Conservation (phyloP, 1,284 basidiomycete genomes). For the Melampsora occidentalis region DNA sequence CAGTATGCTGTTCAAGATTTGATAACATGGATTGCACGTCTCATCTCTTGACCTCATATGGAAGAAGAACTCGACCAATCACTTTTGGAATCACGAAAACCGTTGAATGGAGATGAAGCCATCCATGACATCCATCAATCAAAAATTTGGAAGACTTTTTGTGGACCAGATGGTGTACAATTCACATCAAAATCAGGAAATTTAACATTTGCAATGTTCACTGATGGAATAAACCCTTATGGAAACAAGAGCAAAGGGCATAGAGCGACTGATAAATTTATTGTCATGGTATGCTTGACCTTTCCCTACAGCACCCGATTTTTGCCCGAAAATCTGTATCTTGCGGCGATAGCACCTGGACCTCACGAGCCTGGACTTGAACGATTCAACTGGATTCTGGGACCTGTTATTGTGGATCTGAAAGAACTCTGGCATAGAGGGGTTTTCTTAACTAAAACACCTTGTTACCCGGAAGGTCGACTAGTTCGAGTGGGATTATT, state of each 20-base stretch:
- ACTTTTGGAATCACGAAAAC: neutral
- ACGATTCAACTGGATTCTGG: slow-evolving; percentile 51
- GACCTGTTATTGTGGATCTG: slow-evolving; percentile 52
- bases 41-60: neutral
- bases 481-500: neutral
- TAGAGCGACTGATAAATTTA: neutral
- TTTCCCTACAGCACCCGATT: slow-evolving; percentile 51
- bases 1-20: neutral
- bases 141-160: neutral
- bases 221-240: neutral
- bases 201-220: neutral
- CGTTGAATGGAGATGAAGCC: neutral
- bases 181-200: neutral
- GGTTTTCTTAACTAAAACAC: slow-evolving; percentile 32
- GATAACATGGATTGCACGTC: neutral
- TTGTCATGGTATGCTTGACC: neutral
- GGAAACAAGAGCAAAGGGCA: neutral
- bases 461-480: neutral
- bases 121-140: neutral
- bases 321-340: slow-evolving; percentile 54
- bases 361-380: slow-evolving; percentile 43
- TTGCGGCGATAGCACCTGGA: slow-evolving; percentile 54
- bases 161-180: neutral
- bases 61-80: neutral
- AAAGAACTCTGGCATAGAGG: slow-evolving; percentile 51